phyloP scores from a whole-genome alignment of 306 rosid genomes.

The Inga leiocalycina region DNA sequence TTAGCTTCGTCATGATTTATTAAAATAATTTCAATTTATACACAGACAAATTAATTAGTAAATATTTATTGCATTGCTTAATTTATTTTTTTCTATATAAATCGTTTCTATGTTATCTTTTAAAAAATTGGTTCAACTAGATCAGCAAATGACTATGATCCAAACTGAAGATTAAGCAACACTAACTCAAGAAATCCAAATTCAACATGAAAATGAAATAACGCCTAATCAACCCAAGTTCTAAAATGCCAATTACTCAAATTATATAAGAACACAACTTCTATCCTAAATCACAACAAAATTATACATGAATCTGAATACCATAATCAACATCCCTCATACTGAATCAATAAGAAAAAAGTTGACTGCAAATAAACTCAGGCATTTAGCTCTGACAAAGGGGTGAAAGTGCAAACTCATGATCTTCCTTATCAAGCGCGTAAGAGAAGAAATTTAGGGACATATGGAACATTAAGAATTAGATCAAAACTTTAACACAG shows the following conservation, averaged over 20 bases:
- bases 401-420: background rate
- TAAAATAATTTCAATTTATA: background rate
- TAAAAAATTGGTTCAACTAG: background rate
- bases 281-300: background rate
- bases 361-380: background rate
- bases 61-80: background rate
- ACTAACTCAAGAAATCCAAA: background rate
- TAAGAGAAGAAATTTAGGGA: constrained; percentile 12
- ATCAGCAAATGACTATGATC: background rate
- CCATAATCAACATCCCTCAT: background rate
- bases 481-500: background rate
- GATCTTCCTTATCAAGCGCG: background rate
- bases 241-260: background rate
- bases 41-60: background rate
- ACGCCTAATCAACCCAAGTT: background rate
- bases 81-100: background rate
- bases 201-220: background rate
- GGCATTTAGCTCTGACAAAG: constrained; percentile 20
- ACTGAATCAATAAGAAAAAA: background rate
- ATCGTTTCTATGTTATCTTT: no score
- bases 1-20: background rate
- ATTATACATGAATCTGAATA: background rate
- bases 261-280: background rate
- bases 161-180: background rate
- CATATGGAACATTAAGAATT: background rate